Conservation (phyloP, 768 basidiomycete genomes). For the Mycena pura region DNA sequence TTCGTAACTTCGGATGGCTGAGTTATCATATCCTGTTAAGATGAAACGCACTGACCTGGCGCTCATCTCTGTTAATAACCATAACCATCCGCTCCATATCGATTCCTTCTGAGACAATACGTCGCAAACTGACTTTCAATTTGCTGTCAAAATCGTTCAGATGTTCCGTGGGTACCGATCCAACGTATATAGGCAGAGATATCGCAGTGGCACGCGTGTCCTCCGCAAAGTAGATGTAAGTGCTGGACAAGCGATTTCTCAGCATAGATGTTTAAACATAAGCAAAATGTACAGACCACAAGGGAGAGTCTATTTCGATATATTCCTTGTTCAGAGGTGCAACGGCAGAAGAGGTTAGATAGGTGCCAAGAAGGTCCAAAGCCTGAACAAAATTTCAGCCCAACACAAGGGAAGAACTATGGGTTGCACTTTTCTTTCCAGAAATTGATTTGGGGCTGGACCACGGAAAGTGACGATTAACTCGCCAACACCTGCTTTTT, state of each 20-base stretch:
- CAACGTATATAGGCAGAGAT: slow-evolving; percentile 78
- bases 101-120: slow-evolving; percentile 75
- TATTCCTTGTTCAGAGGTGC: slow-evolving; percentile 91
- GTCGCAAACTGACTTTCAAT: slow-evolving; percentile 70
- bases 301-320: slow-evolving; percentile 87
- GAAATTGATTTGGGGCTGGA: slow-evolving; percentile 70
- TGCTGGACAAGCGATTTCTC: slow-evolving; percentile 48
- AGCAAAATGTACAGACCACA: slow-evolving; percentile 62
- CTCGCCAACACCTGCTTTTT: slow-evolving; percentile 72
- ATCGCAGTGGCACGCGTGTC: slow-evolving; percentile 74
- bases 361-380: slow-evolving; percentile 83
- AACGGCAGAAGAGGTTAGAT: slow-evolving; percentile 84
- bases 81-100: slow-evolving; percentile 91
- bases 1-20: slow-evolving; percentile 65
- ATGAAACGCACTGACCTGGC: slow-evolving; percentile 61
- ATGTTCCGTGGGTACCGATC: slow-evolving; percentile 83
- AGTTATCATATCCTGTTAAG: slow-evolving; percentile 2
- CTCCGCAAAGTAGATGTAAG: slow-evolving; percentile 86
- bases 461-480: slow-evolving; percentile 79
- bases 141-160: slow-evolving; percentile 75
- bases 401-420: neutral
- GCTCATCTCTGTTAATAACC: slow-evolving; percentile 86
- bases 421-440: slow-evolving; percentile 69
- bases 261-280: slow-evolving; percentile 8
- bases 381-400: slow-evolving; percentile 53